Base-by-base conservation (phyloP, 106 monocot genomes). In the Cymbidium sinense region DNA sequence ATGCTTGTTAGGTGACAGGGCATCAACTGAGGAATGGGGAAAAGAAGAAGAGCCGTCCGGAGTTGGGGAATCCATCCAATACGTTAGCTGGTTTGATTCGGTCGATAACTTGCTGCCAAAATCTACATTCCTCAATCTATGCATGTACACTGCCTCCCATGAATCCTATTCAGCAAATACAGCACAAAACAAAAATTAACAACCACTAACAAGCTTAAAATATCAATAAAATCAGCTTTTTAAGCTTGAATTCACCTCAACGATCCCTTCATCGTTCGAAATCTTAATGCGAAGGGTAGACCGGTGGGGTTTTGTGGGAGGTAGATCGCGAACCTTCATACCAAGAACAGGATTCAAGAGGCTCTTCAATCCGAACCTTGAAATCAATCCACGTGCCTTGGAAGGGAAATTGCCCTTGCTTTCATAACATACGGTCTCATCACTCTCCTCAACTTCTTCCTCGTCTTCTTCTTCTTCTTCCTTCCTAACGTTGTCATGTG, bases 21-120 rank as follows among this genome's bases (percentile, higher is more conserved):
- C 82, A 67, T 69, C 81, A 33, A 39, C 79, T 0, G 51, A 67
- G n/a, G 83, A 91, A 54, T 50, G 83, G 18, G 37, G 62, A 4
- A 76, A 74, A n/a, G 80, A 83, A 33, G 83, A 82, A n/a, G n/a
- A n/a, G n/a, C 76, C 75, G 30, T 85, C 83, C 33, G 78, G 37
- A 5, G 86, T 77, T 52, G 77, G 91, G 31, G 92, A 93, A 79
- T 86, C 79, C 34, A 86, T 87, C 85, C 85, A 87, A 43, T 74
- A 79, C 0, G 83, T 81, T 34, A 89, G 79, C 55, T 71, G 87
- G 35, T 89, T 83, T 15, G 86, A 86, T 76, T 87, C 80, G 33
- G 84, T 82, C n/a, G 76, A 83, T 31, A 81, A 50, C 75, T 78
- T 87, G 64, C 74, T 87, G 12, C 39, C 78, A 25, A 30, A 73